phyloP scores from a whole-genome alignment of 176 grass and related monocot species.

The Carex myosuroides region DNA sequence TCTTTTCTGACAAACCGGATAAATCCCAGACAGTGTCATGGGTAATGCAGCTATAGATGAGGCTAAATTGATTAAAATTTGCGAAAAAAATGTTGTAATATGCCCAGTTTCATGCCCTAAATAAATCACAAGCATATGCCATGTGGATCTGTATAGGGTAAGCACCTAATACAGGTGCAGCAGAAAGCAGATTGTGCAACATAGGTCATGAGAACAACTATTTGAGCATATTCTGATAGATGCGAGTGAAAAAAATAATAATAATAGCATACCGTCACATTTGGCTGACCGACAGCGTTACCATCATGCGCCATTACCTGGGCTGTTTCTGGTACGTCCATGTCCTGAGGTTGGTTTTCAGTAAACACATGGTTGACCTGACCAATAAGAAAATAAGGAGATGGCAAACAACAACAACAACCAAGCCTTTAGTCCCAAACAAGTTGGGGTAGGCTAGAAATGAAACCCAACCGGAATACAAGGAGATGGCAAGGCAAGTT shows the following conservation, averaged over 20 bases:
- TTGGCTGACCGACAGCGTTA: not conserved
- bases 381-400: not conserved
- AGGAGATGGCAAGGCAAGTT: not conserved
- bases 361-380: constrained; percentile 18
- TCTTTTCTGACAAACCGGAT: not conserved
- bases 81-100: not conserved
- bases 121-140: not conserved
- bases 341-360: constrained; percentile 11
- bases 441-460: too few species aligned
- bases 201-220: not conserved
- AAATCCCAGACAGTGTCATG: not conserved
- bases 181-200: not conserved
- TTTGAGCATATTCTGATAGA: not conserved
- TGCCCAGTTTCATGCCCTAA: not conserved
- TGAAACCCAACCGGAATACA: not conserved
- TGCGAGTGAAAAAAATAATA: not conserved
- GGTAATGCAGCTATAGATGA: not conserved
- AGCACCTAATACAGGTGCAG: not conserved
- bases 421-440: too few species aligned
- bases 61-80: not conserved
- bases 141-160: not conserved
- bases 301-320: not conserved
- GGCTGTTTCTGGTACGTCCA: constrained; percentile 4
- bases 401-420: not conserved
- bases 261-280: not conserved